Percentiles rank a stretch among this genome's conserved stretches.
These are phyloP conservation scores for Ilex asprella DNA, from an alignment of 257 asterid species.

Conservation along the genomic window DNA sequence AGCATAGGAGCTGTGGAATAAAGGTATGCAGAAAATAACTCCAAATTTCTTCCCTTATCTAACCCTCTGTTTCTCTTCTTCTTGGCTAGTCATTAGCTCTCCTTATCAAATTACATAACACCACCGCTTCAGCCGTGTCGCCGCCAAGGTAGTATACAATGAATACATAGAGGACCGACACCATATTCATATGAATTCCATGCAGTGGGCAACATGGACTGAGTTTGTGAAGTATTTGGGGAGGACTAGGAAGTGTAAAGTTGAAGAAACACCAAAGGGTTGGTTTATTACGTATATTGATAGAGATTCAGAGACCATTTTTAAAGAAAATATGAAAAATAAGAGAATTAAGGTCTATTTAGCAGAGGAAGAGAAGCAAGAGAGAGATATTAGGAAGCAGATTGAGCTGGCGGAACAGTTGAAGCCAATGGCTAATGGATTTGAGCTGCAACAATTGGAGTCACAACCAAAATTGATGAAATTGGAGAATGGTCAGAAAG, in stretches of 20 bases:
- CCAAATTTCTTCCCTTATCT: too few species aligned
- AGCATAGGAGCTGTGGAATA: too few species aligned
- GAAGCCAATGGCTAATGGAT: conserved; percentile 22
- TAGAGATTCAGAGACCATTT: conserved; percentile 78
- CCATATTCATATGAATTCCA: conserved; percentile 88
- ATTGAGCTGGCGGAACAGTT: conserved; percentile 80
- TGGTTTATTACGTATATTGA: conserved; percentile 94
- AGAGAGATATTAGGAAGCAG: conserved; percentile 74
- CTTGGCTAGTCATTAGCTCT: too few species aligned
- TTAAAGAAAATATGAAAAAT: conserved; percentile 89
- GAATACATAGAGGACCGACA: conserved; percentile 81
- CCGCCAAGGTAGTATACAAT: conserved; percentile 89
- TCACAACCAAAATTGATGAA: conserved; percentile 39
- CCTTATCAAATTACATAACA: too few species aligned
- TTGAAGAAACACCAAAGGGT: conserved; percentile 86
- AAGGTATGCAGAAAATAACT: too few species aligned
- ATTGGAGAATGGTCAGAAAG: conserved; percentile 51
- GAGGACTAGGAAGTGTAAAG: conserved; percentile 73
- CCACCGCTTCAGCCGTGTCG: conserved; percentile 81
- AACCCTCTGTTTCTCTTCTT: too few species aligned
- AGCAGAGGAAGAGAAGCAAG: conserved; percentile 87
- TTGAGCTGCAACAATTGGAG: conserved; percentile 16
- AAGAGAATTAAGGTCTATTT: conserved; percentile 71
- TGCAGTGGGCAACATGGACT: conserved; percentile 84
- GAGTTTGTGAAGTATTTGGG: conserved; percentile 88